Evolutionary conservation across 2,329 filamentous ascomycete species (phyloP), one percentile per base, ranked within the genome.

Genomic region (Colletotrichum sansevieriae): DNA sequence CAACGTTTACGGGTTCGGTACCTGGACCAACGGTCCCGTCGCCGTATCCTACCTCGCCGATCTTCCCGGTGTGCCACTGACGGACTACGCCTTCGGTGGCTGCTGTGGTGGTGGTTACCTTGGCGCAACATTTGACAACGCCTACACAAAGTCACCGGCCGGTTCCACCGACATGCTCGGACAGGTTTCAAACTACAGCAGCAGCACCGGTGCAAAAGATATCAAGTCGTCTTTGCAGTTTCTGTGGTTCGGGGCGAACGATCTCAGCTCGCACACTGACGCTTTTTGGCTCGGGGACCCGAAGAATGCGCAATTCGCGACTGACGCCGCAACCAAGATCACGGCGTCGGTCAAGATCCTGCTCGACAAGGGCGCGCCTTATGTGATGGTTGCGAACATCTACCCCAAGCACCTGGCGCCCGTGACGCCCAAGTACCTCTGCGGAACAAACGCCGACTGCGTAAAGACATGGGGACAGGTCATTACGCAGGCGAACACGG

Each of bases 31-130:
- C 20, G 60, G 60, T 29, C 60, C 51, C 25, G 51, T 63, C 18
- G 60, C 60, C 20, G 51, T 63, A 5, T 63, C 60, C 11, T 63
- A 64, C 18, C 62, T 64, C 35, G 54, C 62, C 35, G 54, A 64
- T n/a, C 62, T 64, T 11, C 22, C 59, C 52, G 20, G 18, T 4
- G 25, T 63, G 13, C 60, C 60, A 6, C 13, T 63, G 51, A 25
- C 52, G 5, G 62, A 35, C 59, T 54, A 54, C 15, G 59, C 59
- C n/a, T 62, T 62, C 39, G 59, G 35, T 35, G 59, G 57, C 13
- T 63, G 60, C 41, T 63, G 60, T 25, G 60, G 60, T 15, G 51
- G 60, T 7, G 51, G 60, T 51, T 55, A 41, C 7, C 57, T 63
- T 15, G 60, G 60, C 51, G 60, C 60, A 15, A 63, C 60, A 6